phyloP scores from a whole-genome alignment of 805 yeast genomes.

The Pichia heedii region DNA sequence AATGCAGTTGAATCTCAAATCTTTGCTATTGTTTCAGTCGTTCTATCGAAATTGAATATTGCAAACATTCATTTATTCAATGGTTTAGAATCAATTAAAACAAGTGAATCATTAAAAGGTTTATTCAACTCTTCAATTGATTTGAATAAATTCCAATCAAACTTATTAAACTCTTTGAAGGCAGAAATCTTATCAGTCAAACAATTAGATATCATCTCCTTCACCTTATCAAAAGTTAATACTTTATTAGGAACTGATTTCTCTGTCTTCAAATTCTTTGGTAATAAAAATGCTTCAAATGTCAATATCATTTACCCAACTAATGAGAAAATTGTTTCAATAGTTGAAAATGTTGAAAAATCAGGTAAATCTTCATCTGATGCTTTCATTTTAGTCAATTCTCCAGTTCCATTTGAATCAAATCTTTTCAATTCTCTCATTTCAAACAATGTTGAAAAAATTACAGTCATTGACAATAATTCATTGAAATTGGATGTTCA shows the following conservation, averaged over 20 bases:
- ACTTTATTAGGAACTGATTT: constrained; percentile 35
- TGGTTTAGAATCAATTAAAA: constrained; percentile 57
- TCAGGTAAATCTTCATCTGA: background rate
- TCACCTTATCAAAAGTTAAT: constrained; percentile 45
- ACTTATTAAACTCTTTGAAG: constrained; percentile 27
- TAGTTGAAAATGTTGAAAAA: constrained; percentile 34
- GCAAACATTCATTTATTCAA: constrained; percentile 73
- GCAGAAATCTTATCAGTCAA: constrained; percentile 16
- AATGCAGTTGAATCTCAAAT: constrained; percentile 56
- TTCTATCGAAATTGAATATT: constrained; percentile 49
- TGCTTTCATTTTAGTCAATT: constrained; percentile 63
- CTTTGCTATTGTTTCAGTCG: constrained; percentile 54
- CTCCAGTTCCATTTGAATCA: constrained; percentile 72
- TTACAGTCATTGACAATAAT: constrained; percentile 61
- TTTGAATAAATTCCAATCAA: constrained; percentile 31
- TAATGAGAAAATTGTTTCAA: constrained; percentile 43
- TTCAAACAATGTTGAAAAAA: constrained; percentile 47
- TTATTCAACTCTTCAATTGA: constrained; percentile 33
- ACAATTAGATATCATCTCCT: constrained; percentile 30
- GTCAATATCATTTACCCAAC: constrained; percentile 83
- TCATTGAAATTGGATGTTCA: constrained; percentile 62
- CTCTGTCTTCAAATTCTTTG: constrained; percentile 61
- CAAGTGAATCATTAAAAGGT: constrained; percentile 37
- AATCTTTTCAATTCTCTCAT: constrained; percentile 48
- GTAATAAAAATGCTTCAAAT: constrained; percentile 51